Conservation (phyloP, 306 rosid species). For the Sphenostylis stenocarpa region DNA sequence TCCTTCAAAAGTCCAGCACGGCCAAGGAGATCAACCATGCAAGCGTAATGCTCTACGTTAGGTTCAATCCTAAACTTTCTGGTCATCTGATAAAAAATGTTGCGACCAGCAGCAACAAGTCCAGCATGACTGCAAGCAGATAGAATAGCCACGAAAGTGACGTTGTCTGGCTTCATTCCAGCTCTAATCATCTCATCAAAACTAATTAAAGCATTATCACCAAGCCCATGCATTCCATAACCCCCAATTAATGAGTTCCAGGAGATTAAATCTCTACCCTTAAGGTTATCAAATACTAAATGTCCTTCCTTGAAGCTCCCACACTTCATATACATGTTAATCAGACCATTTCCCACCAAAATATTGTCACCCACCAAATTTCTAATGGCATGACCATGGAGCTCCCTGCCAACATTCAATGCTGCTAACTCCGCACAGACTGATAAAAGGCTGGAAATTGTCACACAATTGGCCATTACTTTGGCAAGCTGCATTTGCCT, state of each 20-base stretch:
- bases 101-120: conserved; percentile 57
- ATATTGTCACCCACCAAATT: conserved; percentile 57
- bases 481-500: conserved; percentile 71
- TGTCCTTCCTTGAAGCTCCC: conserved; percentile 67
- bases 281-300: conserved; percentile 52
- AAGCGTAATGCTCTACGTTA: conserved; percentile 75
- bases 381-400: conserved; percentile 64
- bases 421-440: conserved; percentile 72
- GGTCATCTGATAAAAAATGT: conserved; percentile 55
- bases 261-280: conserved; percentile 62
- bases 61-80: conserved; percentile 58
- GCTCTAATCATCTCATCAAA: conserved; percentile 58
- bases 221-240: conserved; percentile 83
- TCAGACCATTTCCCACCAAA: conserved; percentile 76
- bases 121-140: conserved; percentile 91
- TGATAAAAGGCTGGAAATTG: conserved; percentile 67
- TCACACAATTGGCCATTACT: conserved; percentile 62
- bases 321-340: conserved; percentile 81
- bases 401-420: conserved; percentile 68
- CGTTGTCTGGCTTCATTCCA: conserved; percentile 62
- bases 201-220: conserved; percentile 59
- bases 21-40: conserved; percentile 84
- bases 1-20: conserved; percentile 80
- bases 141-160: conserved; percentile 69
- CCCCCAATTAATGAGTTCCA: conserved; percentile 88